Conservation (phyloP, 1,284 basidiomycete species). For the Apiotrichum montevideense region DNA sequence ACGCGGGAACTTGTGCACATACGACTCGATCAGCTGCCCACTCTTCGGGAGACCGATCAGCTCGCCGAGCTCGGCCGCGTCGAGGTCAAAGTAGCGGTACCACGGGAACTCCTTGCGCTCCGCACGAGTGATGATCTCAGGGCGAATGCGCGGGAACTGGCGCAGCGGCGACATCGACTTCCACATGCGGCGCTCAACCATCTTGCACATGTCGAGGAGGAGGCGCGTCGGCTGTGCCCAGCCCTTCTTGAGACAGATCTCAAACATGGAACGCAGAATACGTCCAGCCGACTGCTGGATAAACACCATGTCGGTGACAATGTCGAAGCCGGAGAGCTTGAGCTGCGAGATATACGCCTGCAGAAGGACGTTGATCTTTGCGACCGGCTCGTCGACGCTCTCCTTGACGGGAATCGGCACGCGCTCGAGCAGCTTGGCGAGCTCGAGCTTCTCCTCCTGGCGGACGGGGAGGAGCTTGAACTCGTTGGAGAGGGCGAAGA, state of each 20-base stretch:
- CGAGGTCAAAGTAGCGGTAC: slow-evolving; percentile 91
- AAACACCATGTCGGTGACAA: slow-evolving; percentile 98
- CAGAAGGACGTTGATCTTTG: slow-evolving; percentile 94
- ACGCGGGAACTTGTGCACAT: slow-evolving; percentile 95
- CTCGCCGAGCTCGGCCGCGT: slow-evolving; percentile 84
- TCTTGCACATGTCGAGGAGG: slow-evolving; percentile 92
- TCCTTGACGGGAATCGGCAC: slow-evolving; percentile 99
- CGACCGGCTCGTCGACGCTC: slow-evolving; percentile 87
- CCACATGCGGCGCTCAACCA: slow-evolving; percentile 95
- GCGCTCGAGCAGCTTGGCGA: slow-evolving; percentile 86
- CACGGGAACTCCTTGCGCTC: slow-evolving; percentile 99
- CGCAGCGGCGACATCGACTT: slow-evolving; percentile 93
- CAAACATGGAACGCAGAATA: slow-evolving; percentile 96
- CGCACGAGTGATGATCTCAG: slow-evolving; percentile 82
- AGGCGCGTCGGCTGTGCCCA: slow-evolving; percentile 92
- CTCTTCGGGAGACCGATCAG: slow-evolving; percentile 89
- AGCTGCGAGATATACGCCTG: slow-evolving; percentile 94
- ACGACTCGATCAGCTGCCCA: slow-evolving; percentile 83
- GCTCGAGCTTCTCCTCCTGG: slow-evolving; percentile 78
- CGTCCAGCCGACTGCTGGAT: slow-evolving; percentile 86
- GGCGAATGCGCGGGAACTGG: slow-evolving; percentile 66
- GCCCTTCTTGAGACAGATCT: slow-evolving; percentile 97
- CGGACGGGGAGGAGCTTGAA: slow-evolving; percentile 90
- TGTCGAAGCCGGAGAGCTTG: slow-evolving; percentile 90
- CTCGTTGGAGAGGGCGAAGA: slow-evolving; percentile 94